phyloP scores from a whole-genome alignment of 805 yeast species.

The Debaryomyces tyrocola region DNA sequence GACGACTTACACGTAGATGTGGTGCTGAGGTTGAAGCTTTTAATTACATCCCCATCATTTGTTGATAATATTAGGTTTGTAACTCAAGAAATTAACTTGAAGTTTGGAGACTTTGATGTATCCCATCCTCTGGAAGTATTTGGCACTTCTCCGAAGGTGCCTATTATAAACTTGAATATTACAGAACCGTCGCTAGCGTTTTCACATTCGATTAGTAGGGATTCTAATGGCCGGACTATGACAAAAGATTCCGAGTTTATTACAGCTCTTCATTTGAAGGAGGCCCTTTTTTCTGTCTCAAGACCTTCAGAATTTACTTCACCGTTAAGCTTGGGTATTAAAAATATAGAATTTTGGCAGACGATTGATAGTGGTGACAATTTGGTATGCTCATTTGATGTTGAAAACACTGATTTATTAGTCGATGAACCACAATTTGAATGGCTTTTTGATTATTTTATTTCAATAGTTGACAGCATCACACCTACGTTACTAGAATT shows the following conservation, averaged over 20 bases:
- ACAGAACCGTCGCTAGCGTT: constrained; percentile 37
- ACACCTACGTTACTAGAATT: constrained; percentile 18
- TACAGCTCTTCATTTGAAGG: constrained; percentile 34
- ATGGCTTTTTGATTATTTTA: constrained; percentile 21
- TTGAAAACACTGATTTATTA: constrained; percentile 18
- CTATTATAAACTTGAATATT: constrained; percentile 27
- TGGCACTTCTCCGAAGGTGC: constrained; percentile 28
- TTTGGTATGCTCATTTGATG: constrained; percentile 15
- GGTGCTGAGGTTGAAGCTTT: constrained; percentile 41
- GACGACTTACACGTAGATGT: constrained; percentile 68
- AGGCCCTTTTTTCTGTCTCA: constrained; percentile 18
- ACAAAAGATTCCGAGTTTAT: constrained; percentile 13
- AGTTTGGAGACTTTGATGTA: constrained; percentile 33
- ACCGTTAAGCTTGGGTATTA: constrained; percentile 16
- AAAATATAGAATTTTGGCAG: constrained; percentile 40
- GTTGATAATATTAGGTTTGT: constrained; percentile 48
- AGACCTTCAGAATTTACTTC: constrained; percentile 19
- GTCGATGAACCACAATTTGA: constrained; percentile 19
- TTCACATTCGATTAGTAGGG: constrained; percentile 15
- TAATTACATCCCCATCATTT: constrained; percentile 30
- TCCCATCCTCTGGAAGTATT: constrained; percentile 17
- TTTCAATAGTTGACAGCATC: constrained; percentile 9
- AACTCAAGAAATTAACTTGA: constrained; percentile 43
- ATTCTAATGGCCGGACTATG: constrained; percentile 1
- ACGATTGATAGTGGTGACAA: constrained; percentile 17